Evolutionary conservation across 441 rosid genomes (phyloP).

Genomic region (Erodium chrysanthum): DNA sequence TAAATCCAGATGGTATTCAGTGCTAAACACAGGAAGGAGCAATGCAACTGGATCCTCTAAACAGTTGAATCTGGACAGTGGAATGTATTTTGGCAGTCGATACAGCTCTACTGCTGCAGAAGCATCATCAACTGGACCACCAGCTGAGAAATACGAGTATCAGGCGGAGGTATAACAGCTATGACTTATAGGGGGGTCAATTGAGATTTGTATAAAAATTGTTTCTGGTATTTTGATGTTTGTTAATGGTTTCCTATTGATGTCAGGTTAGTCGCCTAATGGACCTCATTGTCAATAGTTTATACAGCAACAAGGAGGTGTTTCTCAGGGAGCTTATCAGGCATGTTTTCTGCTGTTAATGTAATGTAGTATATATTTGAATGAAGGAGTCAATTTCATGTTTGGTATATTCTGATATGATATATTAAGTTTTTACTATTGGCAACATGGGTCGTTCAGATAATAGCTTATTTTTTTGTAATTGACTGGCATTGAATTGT

Average conservation of each 20-base stretch:
- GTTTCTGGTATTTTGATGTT: not conserved
- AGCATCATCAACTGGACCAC: conserved; percentile 44
- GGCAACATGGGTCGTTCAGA: no score
- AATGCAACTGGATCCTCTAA: conserved; percentile 17
- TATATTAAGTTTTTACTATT: no score
- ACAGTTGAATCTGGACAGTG: conserved; percentile 27
- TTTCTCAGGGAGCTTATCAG: conserved; percentile 93
- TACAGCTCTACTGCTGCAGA: conserved; percentile 76
- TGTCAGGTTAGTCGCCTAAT: conserved; percentile 79
- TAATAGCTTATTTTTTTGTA: no score
- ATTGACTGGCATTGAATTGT: no score
- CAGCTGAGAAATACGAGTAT: conserved; percentile 89
- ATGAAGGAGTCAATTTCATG: no score
- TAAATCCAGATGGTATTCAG: conserved; percentile 49
- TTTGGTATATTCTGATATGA: no score
- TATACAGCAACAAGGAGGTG: conserved; percentile 93
- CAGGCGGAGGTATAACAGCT: conserved; percentile 79
- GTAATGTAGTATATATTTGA: conserved; percentile 16
- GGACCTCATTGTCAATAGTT: conserved; percentile 95
- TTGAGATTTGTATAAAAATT: conserved; percentile 19
- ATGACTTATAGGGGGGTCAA: conserved; percentile 18
- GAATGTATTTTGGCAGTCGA: conserved; percentile 35
- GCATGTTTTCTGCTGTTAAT: conserved; percentile 19
- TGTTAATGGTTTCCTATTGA: conserved; percentile 12
- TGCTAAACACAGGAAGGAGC: conserved; percentile 25